phyloP scores from a whole-genome alignment of 2,329 filamentous ascomycete genomes.

The Pseudonectria foliicola region DNA sequence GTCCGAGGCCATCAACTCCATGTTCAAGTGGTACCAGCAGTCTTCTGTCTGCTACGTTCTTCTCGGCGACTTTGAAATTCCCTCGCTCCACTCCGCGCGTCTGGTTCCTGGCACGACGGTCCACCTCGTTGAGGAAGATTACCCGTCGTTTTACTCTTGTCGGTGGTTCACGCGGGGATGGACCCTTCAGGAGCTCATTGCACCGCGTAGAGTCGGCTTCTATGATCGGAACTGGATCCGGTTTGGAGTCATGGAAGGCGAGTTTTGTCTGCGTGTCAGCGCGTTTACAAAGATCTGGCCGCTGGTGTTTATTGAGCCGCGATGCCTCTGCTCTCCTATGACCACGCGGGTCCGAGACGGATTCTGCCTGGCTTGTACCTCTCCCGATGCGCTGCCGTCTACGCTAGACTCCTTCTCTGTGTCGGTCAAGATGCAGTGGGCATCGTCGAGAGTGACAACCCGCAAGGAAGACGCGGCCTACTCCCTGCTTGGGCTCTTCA shows the following conservation, averaged over 20 bases:
- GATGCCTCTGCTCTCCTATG: constrained; percentile 9
- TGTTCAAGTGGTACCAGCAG: constrained; percentile 22
- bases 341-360: constrained; percentile 10
- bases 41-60: constrained; percentile 20
- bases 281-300: constrained; percentile 12
- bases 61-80: constrained; percentile 11
- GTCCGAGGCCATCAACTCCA: constrained; percentile 22
- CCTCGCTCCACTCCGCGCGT: not conserved
- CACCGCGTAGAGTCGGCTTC: constrained; percentile 20
- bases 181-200: constrained; percentile 26
- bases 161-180: constrained; percentile 19
- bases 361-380: constrained; percentile 7
- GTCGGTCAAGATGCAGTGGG: constrained; percentile 23
- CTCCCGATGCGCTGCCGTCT: constrained; percentile 10
- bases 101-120: not conserved
- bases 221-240: constrained; percentile 20
- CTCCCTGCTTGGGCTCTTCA: constrained; percentile 24
- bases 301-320: constrained; percentile 11
- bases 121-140: not conserved
- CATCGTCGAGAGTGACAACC: constrained; percentile 17
- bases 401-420: constrained; percentile 17
- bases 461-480: constrained; percentile 24
- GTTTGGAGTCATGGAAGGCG: constrained; percentile 17
- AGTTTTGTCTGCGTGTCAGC: constrained; percentile 12
- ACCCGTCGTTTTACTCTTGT: constrained; percentile 8